Percentiles rank a stretch among this genome's conserved stretches.
Evolutionary conservation across 805 yeast species (phyloP).

Genomic region (Lachancea waltii): DNA sequence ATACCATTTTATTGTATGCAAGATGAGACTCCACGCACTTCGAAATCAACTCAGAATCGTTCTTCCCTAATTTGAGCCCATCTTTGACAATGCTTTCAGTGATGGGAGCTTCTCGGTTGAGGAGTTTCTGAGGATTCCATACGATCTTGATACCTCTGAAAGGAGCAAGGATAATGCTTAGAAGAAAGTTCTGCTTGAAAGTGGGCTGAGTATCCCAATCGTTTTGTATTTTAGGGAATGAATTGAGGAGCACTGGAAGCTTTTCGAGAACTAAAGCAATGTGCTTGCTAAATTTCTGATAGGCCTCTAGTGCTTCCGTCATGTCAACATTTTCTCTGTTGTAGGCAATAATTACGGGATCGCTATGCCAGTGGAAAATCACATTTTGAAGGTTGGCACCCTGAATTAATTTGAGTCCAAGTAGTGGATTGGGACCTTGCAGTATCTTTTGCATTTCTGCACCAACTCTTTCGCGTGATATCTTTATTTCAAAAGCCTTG

Average conservation of each 20-base stretch:
- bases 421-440: conserved; percentile 51
- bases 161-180: conserved; percentile 21
- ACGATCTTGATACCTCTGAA: conserved; percentile 18
- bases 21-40: conserved; percentile 35
- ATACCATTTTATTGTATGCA: conserved; percentile 26
- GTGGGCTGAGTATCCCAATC: not conserved
- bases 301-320: conserved; percentile 6
- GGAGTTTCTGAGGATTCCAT: conserved; percentile 24
- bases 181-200: conserved; percentile 18
- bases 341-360: conserved; percentile 16
- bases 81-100: conserved; percentile 52
- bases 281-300: conserved; percentile 6
- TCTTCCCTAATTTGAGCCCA: conserved; percentile 60
- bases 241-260: conserved; percentile 4
- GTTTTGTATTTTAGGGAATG: conserved; percentile 1
- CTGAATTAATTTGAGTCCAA: conserved; percentile 56
- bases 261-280: conserved; percentile 6
- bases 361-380: conserved; percentile 44
- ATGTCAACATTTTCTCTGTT: conserved; percentile 16
- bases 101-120: conserved; percentile 20
- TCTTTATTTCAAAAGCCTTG: conserved; percentile 56
- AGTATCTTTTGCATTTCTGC: conserved; percentile 75
- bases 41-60: conserved; percentile 46
- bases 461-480: conserved; percentile 87
- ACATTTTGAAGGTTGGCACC: conserved; percentile 49